Base-by-base conservation (phyloP, 257 asterid genomes). In the Solanum paucissectum region DNA sequence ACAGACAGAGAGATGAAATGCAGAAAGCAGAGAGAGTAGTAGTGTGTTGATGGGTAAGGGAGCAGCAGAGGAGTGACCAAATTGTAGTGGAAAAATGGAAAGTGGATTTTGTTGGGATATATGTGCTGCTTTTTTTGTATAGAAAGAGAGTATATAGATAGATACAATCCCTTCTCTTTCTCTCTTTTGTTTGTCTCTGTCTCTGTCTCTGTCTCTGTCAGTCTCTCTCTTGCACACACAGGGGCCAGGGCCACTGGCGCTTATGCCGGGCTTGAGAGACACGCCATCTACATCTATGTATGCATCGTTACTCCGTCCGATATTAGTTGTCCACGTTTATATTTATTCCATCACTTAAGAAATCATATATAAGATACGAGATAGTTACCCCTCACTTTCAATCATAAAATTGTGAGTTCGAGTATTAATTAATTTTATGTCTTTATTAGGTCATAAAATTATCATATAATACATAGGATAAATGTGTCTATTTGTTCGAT, bases 221-320 rank as follows among this genome's bases (percentile, higher is more conserved):
- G 62, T 79, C 73, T 85, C 90, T 83, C 89, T 52, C 86, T 44
- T 75, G 38, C 87, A 88, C 90, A 87, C 88, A 55, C 89, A 89
- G 71, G 73, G 93, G 29, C 29, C 29, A 29, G 29, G 29, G 29
- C 89, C 85, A 88, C 93, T 88, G 94, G 90, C 95, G 95, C 93
- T 93, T 90, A 89, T 90, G 93, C 90, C 93, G 98, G 93, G 92
- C 91, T 93, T 90, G 93, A 91, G 94, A 93, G 90, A 93, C 95
- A 93, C 96, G 95, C 94, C 92, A 92, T 72, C 94, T 88, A 81
- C 8, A 44, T 81, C 68, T 81, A 27, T 46, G 40, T 27, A 27
- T 55, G 18, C 44, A 75, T 20, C 1, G 2, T 18, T 44, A 16
- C 12, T 69, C 69, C 29, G 32, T 55, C 10, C 0, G 0, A 25